phyloP scores from a whole-genome alignment of 305 asterid genomes.

The Rubia tinctorum region DNA sequence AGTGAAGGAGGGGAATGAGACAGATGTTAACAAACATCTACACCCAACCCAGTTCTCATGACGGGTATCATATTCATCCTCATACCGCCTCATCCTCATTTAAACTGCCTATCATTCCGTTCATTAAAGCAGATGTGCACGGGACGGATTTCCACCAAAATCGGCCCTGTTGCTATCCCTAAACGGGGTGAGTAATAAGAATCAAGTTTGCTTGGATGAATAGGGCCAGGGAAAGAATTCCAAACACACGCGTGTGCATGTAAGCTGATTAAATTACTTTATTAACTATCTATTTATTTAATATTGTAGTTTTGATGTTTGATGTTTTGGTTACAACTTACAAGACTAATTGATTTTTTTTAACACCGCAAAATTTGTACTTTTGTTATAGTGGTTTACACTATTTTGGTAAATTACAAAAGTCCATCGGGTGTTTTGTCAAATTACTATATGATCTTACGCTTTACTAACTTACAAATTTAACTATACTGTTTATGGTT shows the following conservation, averaged over 20 bases:
- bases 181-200: no score
- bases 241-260: conserved; percentile 7
- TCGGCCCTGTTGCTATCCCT: no score
- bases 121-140: no score
- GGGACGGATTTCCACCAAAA: no score
- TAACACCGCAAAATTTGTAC: neutral
- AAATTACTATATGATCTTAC: neutral
- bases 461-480: no score
- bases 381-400: neutral
- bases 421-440: neutral
- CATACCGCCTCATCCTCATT: no score
- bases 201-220: neutral
- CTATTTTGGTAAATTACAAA: neutral
- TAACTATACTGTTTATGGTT: no score
- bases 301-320: conserved; percentile 8
- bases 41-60: no score
- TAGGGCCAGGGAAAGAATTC: neutral
- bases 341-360: neutral
- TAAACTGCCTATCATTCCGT: no score
- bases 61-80: no score
- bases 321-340: conserved; percentile 10
- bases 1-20: no score
- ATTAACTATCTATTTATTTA: neutral
- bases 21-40: no score
- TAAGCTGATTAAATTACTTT: neutral